A percentile compares a stretch with the other conserved stretches of the same genome.
Conservation (phyloP, 2,329 filamentous ascomycete species). For the Fusarium anthophilum region DNA sequence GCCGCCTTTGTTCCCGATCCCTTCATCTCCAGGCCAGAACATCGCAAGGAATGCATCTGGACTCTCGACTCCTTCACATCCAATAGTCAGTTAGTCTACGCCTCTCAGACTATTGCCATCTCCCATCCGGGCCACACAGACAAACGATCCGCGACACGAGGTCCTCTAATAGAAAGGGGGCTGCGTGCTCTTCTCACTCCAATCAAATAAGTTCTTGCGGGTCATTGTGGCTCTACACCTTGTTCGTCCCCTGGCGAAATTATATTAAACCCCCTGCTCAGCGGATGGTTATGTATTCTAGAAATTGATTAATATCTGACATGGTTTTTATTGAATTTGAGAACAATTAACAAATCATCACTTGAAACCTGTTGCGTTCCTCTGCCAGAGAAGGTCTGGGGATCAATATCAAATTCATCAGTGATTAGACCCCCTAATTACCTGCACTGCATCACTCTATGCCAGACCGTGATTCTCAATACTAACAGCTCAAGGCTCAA, state of each 20-base stretch:
- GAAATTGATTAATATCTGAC: slow-evolving; percentile 14
- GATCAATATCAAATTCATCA: background rate
- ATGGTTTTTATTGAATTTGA: background rate
- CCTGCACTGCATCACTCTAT: background rate
- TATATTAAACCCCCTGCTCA: slow-evolving; percentile 32
- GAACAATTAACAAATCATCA: background rate
- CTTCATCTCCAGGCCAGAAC: background rate
- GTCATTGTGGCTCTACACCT: slow-evolving; percentile 41
- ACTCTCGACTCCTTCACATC: background rate
- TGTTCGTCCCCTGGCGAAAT: slow-evolving; percentile 40
- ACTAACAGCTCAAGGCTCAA: background rate
- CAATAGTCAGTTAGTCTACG: background rate
- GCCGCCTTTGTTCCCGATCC: background rate
- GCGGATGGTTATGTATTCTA: slow-evolving; percentile 2
- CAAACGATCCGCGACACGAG: slow-evolving; percentile 41
- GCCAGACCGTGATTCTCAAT: background rate
- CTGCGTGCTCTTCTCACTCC: slow-evolving; percentile 9
- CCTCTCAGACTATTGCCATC: slow-evolving; percentile 7
- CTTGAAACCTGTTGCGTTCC: background rate
- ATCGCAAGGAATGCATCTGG: background rate
- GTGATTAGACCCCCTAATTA: background rate
- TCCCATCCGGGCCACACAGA: slow-evolving; percentile 24
- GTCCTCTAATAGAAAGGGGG: slow-evolving; percentile 37
- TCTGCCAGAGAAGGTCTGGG: background rate
- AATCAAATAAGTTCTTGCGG: slow-evolving; percentile 31